A percentile compares a stretch with the other conserved stretches of the same genome.
Conservation (phyloP, 805 yeast genomes). For the Suhomyces pyralidae region DNA sequence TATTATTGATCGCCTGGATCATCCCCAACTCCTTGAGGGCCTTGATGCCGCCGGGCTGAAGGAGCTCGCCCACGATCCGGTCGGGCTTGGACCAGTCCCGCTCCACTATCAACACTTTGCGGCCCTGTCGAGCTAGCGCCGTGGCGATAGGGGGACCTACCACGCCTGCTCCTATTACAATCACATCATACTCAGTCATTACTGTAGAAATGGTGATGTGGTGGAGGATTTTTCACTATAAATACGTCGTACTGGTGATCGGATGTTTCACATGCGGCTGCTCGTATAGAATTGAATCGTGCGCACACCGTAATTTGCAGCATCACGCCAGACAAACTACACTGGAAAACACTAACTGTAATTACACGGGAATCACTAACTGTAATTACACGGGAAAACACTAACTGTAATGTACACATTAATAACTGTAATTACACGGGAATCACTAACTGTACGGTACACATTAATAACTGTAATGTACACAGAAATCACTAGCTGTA, state of each 20-base stretch:
- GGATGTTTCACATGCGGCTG: neutral
- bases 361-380: too few relatives aligned
- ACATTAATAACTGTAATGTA: too few relatives aligned
- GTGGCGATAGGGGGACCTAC: conserved; percentile 93
- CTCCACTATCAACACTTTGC: conserved; percentile 75
- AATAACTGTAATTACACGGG: too few relatives aligned
- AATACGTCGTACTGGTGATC: neutral
- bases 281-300: neutral
- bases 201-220: too few relatives aligned
- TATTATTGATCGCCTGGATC: conserved; percentile 67
- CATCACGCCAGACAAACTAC: neutral
- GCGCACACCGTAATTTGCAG: neutral
- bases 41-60: conserved; percentile 95
- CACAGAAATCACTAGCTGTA: too few relatives aligned
- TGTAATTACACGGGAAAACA: too few relatives aligned
- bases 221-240: neutral
- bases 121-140: conserved; percentile 85
- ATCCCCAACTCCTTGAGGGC: conserved; percentile 81
- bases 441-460: too few relatives aligned
- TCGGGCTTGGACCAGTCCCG: conserved; percentile 92
- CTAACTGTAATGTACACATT: too few relatives aligned
- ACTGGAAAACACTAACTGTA: too few relatives aligned
- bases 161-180: conserved; percentile 98
- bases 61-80: conserved; percentile 92
- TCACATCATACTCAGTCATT: conserved; percentile 61